phyloP scores from a whole-genome alignment of 1,284 basidiomycete species.

The Xerocomus minutiporus region DNA sequence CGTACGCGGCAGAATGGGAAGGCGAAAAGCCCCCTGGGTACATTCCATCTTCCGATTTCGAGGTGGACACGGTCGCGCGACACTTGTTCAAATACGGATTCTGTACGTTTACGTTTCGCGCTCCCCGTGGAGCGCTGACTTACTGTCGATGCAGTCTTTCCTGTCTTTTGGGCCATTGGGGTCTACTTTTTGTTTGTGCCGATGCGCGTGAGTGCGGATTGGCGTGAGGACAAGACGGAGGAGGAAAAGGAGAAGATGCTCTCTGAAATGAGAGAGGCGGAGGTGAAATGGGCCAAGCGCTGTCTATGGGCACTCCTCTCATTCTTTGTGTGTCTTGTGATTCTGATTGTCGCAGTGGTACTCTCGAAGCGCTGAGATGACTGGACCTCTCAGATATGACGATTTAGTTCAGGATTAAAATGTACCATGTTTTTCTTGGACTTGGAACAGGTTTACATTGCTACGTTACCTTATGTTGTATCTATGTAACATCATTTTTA shows the following conservation, averaged over 20 bases:
- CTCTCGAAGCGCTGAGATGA: conserved; percentile 17
- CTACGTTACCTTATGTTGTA: conserved; percentile 13
- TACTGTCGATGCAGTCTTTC: conserved; percentile 34
- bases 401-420: not conserved
- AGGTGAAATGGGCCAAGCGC: conserved; percentile 40
- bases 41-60: conserved; percentile 9
- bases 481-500: not conserved
- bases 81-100: conserved; percentile 33
- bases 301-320: conserved; percentile 34
- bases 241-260: conserved; percentile 36
- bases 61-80: conserved; percentile 29
- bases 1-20: conserved; percentile 30
- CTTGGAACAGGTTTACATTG: not conserved
- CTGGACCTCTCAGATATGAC: conserved; percentile 9
- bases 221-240: conserved; percentile 37
- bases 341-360: conserved; percentile 25
- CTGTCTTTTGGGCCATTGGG: conserved; percentile 41
- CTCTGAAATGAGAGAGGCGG: conserved; percentile 33
- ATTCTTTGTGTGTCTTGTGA: conserved; percentile 23
- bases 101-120: conserved; percentile 13
- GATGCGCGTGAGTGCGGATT: conserved; percentile 36
- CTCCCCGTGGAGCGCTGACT: not conserved
- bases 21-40: conserved; percentile 32
- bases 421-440: conserved; percentile 9
- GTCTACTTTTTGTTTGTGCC: conserved; percentile 38